Conservation (phyloP, 768 basidiomycete genomes). For the Pisolithus marmoratus region DNA sequence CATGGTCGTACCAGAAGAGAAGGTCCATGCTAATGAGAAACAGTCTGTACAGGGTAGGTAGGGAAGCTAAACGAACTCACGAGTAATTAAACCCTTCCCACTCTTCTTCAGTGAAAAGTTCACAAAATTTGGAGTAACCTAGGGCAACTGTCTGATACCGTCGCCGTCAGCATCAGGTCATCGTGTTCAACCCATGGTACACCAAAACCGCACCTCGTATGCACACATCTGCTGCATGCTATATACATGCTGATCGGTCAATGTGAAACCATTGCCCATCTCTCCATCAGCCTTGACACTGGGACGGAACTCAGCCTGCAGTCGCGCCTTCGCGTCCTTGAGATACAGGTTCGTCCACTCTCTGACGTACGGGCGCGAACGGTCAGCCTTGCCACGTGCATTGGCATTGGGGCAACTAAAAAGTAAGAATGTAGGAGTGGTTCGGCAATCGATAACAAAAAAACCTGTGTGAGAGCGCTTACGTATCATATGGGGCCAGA, state of each 20-base stretch:
- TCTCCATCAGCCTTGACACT: conserved; percentile 2
- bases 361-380: conserved; percentile 51
- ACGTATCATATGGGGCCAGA: conserved; percentile 79
- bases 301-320: conserved; percentile 45
- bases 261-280: conserved; percentile 41
- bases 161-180: neutral
- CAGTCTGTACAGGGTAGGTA: neutral
- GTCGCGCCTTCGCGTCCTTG: conserved; percentile 51
- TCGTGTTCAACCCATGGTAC: neutral
- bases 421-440: conserved; percentile 16
- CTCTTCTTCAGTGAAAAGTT: conserved; percentile 84
- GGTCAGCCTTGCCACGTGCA: conserved; percentile 40
- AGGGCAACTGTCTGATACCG: conserved; percentile 72
- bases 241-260: conserved; percentile 66
- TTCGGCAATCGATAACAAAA: neutral
- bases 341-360: conserved; percentile 75
- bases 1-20: conserved; percentile 50
- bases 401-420: conserved; percentile 50
- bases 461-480: conserved; percentile 11
- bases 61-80: conserved; percentile 33
- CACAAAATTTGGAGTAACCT: conserved; percentile 88
- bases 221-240: conserved; percentile 79
- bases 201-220: conserved; percentile 55
- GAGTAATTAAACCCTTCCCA: conserved; percentile 93
- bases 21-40: conserved; percentile 15